Evolutionary conservation across 2,329 filamentous ascomycete species (phyloP).

Genomic region (Ambrosiella cleistominuta): DNA sequence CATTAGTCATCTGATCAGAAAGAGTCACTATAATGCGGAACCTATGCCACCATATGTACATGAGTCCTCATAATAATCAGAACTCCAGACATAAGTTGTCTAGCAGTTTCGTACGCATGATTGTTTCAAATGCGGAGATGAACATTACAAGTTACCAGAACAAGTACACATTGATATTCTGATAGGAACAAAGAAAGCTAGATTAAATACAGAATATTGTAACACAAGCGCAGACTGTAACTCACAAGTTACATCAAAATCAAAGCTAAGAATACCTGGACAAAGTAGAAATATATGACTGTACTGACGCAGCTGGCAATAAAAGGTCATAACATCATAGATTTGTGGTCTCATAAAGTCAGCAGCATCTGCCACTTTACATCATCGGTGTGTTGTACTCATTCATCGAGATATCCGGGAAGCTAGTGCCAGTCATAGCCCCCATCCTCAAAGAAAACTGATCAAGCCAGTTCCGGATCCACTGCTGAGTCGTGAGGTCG

Average conservation of each 20-base stretch:
- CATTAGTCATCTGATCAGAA: too few species aligned
- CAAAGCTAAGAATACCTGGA: not conserved
- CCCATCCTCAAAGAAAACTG: constrained; percentile 21
- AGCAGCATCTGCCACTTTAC: not conserved
- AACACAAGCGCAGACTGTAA: not conserved
- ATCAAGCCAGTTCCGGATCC: constrained; percentile 20
- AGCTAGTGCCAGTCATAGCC: constrained; percentile 18
- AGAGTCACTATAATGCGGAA: too few species aligned
- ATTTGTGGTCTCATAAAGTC: not conserved
- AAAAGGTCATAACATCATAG: not conserved
- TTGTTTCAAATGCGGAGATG: too few species aligned
- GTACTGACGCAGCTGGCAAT: not conserved
- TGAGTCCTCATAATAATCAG: too few species aligned
- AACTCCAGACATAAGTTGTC: too few species aligned
- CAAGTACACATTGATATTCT: too few species aligned
- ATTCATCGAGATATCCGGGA: constrained; percentile 17
- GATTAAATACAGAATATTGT: not conserved
- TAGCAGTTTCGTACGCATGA: too few species aligned
- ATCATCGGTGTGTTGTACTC: constrained; percentile 10
- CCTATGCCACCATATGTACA: too few species aligned
- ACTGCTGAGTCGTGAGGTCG: constrained; percentile 19
- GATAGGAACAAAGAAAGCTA: not conserved
- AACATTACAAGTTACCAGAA: too few species aligned
- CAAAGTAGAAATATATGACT: not conserved
- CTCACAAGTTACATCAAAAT: not conserved